phyloP scores from a whole-genome alignment of 225 moss, liverwort and hornwort species.

The Straminergon stramineum region DNA sequence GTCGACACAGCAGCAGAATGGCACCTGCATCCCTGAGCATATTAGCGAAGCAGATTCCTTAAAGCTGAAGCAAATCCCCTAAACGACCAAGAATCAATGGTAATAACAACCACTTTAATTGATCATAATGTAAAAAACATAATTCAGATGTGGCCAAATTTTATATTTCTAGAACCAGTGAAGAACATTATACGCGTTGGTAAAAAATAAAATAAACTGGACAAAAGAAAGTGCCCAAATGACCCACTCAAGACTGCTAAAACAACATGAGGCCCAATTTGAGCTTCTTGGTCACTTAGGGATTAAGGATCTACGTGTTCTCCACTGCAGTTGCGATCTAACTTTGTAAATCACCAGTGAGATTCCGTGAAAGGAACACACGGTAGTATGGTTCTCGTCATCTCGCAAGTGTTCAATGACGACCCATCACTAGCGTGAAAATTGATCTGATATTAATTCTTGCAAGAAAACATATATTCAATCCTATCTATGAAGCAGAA shows the following conservation, averaged over 20 bases:
- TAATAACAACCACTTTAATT: background rate
- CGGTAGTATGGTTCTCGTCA: background rate
- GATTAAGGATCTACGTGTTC: background rate
- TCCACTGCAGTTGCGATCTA: background rate
- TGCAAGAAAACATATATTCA: background rate
- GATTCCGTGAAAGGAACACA: background rate
- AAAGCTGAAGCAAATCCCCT: background rate
- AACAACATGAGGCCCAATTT: background rate
- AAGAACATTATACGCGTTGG: background rate
- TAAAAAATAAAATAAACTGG: background rate
- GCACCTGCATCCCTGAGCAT: constrained; percentile 28
- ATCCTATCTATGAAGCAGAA: background rate
- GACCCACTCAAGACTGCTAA: background rate
- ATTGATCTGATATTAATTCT: background rate
- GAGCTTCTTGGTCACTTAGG: background rate
- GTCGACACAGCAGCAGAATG: constrained; percentile 70
- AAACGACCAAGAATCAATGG: background rate
- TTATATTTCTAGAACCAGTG: background rate
- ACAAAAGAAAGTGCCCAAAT: background rate
- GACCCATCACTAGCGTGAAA: background rate
- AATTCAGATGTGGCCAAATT: background rate
- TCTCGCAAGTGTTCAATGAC: background rate
- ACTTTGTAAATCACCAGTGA: background rate
- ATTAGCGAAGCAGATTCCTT: background rate
- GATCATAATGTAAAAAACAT: background rate